A percentile compares a stretch with the other conserved stretches of the same genome.
Conservation (phyloP, 306 rosid genomes). For the Pterocarpus macrocarpus region DNA sequence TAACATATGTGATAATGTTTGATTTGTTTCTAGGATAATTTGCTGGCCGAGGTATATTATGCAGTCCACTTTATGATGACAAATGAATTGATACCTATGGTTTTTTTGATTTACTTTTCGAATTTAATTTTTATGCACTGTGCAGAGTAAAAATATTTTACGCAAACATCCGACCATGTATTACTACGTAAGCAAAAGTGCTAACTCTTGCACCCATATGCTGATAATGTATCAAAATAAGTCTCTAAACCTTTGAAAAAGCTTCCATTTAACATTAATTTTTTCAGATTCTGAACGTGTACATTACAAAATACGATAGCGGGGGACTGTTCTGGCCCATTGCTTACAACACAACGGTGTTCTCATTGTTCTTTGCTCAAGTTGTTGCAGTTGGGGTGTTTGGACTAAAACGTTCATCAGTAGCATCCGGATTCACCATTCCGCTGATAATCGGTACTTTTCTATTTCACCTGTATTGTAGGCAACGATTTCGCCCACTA, state of each 20-base stretch:
- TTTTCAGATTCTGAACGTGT: conserved; percentile 85
- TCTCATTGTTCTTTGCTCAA: conserved; percentile 78
- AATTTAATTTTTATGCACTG: neutral
- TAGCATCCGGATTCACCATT: conserved; percentile 88
- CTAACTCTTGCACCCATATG: too few relatives aligned
- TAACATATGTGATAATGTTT: conserved; percentile 1
- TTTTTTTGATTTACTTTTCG: conserved; percentile 32
- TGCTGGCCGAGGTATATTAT: neutral
- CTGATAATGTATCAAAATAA: too few relatives aligned
- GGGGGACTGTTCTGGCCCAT: conserved; percentile 91
- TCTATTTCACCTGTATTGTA: conserved; percentile 85
- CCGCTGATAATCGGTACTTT: conserved; percentile 77
- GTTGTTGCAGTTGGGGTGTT: conserved; percentile 88
- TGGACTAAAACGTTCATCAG: conserved; percentile 73
- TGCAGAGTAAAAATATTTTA: too few relatives aligned
- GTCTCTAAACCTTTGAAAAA: neutral
- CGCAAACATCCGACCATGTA: too few relatives aligned
- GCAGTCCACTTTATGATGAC: neutral
- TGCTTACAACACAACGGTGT: conserved; percentile 78
- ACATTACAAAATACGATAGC: conserved; percentile 69
- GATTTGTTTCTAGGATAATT: conserved; percentile 33
- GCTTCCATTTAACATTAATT: conserved; percentile 1
- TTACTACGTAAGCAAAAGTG: too few relatives aligned
- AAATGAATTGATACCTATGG: neutral
- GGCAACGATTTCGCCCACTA: conserved; percentile 82